Percentiles rank a stretch among this genome's conserved stretches.
These are phyloP conservation scores for Cardiospermum halicacabum DNA, from an alignment of 345 rosid species.

Conservation along the genomic window DNA sequence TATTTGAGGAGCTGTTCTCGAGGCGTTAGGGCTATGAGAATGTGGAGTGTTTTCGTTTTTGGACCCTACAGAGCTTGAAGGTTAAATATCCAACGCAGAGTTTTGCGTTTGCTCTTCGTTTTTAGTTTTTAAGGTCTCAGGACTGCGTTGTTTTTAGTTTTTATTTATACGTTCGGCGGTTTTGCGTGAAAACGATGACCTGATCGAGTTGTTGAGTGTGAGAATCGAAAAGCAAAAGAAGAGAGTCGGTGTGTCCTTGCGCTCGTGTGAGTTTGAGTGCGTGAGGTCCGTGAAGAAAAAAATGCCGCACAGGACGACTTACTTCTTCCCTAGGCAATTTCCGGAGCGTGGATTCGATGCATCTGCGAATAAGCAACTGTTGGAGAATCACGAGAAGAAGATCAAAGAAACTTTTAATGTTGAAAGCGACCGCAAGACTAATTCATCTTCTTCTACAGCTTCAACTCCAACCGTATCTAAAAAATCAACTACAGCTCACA, in stretches of 20 bases:
- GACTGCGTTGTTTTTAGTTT: not conserved
- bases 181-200: not conserved
- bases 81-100: not conserved
- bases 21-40: not conserved
- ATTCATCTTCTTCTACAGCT: slow-evolving; percentile 1
- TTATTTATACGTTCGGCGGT: not conserved
- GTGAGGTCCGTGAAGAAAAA: slow-evolving; percentile 17
- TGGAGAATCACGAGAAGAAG: slow-evolving; percentile 55
- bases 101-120: not conserved
- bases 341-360: slow-evolving; percentile 75
- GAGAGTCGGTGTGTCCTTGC: not conserved
- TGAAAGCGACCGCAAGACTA: slow-evolving; percentile 33
- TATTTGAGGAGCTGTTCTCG: not conserved
- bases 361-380: slow-evolving; percentile 28
- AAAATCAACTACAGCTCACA: not conserved
- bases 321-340: slow-evolving; percentile 97
- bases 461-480: not conserved
- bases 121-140: not conserved
- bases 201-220: no score
- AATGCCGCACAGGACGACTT: slow-evolving; percentile 97
- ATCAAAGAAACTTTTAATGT: slow-evolving; percentile 12
- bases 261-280: not conserved
- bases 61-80: not conserved
- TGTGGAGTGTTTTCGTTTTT: not conserved
- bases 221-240: not conserved